Conservation (phyloP, 495 filamentous ascomycete genomes). For the Aspergillus sclerotioniger region DNA sequence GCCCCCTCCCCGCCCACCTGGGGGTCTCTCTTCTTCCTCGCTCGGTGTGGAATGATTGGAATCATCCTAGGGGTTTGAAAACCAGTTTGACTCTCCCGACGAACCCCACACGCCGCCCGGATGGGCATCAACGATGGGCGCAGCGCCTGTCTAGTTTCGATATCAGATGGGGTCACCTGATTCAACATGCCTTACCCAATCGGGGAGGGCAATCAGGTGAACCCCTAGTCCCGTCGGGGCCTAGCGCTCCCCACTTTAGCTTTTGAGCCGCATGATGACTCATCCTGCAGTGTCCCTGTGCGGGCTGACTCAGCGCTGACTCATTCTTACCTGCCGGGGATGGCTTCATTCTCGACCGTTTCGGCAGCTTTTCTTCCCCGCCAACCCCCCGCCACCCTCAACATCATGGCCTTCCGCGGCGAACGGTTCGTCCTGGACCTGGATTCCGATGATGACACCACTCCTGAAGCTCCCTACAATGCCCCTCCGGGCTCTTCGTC, state of each 20-base stretch:
- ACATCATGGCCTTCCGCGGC: conserved; percentile 56
- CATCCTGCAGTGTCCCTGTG: not conserved
- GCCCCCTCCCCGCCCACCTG: not conserved
- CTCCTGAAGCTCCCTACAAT: conserved; percentile 19
- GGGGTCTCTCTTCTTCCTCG: not conserved
- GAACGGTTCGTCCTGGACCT: conserved; percentile 60
- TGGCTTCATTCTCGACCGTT: conserved; percentile 18
- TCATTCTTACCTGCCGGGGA: not conserved
- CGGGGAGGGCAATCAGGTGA: conserved; percentile 17
- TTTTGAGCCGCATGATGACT: conserved; percentile 45
- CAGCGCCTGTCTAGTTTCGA: not conserved
- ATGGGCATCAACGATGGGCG: not conserved
- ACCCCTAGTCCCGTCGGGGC: conserved; percentile 18
- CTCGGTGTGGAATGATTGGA: not conserved
- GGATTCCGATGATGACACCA: conserved; percentile 38
- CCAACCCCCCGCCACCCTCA: not conserved
- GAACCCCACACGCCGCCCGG: not conserved
- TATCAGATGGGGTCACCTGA: conserved; percentile 23
- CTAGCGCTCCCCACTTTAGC: conserved; percentile 34
- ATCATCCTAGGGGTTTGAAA: not conserved
- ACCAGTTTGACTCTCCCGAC: not conserved
- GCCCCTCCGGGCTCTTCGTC: conserved; percentile 17
- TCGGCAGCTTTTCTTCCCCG: conserved; percentile 11
- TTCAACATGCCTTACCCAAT: conserved; percentile 22
- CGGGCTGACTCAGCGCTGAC: conserved; percentile 8